Evolutionary conservation across 306 rosid species (phyloP).

Genomic region (Dryas drummondii): DNA sequence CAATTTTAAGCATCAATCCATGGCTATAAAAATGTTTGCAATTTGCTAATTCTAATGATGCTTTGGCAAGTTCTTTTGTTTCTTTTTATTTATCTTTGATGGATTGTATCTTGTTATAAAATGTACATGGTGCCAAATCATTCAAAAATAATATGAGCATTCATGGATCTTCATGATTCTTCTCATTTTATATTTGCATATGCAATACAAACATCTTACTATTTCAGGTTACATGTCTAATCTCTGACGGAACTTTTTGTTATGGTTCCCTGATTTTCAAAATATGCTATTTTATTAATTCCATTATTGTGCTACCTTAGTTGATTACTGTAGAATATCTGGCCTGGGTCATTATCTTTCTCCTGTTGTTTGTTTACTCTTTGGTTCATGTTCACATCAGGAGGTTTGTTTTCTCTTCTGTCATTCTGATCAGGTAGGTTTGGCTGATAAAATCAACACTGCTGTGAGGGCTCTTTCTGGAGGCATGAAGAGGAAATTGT

Average conservation of each 20-base stretch:
- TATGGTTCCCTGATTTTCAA: neutral
- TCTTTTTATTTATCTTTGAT: neutral
- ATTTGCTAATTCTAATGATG: neutral
- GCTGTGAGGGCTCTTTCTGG: constrained; percentile 84
- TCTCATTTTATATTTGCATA: neutral
- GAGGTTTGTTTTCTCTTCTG: constrained; percentile 24
- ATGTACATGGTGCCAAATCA: neutral
- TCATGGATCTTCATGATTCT: neutral
- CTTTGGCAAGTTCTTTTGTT: neutral
- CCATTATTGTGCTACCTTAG: neutral
- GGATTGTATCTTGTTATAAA: neutral
- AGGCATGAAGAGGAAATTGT: constrained; percentile 97
- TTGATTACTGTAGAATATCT: neutral
- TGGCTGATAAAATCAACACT: constrained; percentile 82
- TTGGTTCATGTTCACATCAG: neutral
- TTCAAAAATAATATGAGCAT: neutral
- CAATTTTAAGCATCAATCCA: neutral
- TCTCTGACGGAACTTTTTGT: neutral
- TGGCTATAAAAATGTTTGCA: neutral
- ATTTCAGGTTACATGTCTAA: neutral
- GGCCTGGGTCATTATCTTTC: neutral
- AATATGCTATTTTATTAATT: neutral
- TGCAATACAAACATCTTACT: constrained; percentile 1
- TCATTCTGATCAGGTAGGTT: constrained; percentile 70
- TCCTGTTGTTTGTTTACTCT: neutral